phyloP scores from a whole-genome alignment of 108 stramenopile genomes.

The Skeletonema tropicum region DNA sequence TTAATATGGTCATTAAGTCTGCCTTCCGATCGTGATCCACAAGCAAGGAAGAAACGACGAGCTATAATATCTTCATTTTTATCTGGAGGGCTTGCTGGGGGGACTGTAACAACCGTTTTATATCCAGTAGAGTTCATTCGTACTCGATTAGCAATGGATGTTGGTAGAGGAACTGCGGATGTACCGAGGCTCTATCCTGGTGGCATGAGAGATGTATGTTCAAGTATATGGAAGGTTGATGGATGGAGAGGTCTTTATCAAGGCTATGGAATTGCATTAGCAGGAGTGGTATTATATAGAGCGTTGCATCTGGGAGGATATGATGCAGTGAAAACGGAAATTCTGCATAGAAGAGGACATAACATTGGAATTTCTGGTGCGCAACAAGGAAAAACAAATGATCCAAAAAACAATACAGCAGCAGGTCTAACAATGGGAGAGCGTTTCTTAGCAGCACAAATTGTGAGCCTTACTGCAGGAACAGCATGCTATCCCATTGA shows the following conservation, averaged over 20 bases:
- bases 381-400: conserved; percentile 21
- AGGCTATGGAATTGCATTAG: conserved; percentile 94
- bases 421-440: conserved; percentile 59
- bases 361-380: conserved; percentile 17
- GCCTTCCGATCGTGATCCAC: conserved; percentile 44
- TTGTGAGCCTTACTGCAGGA: conserved; percentile 87
- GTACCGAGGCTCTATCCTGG: conserved; percentile 58
- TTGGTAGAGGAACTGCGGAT: conserved; percentile 64
- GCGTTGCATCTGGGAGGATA: conserved; percentile 96
- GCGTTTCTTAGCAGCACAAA: conserved; percentile 89
- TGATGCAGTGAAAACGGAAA: conserved; percentile 91
- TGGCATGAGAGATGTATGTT: conserved; percentile 79
- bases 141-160: conserved; percentile 96
- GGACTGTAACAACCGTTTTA: conserved; percentile 90
- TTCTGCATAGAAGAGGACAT: conserved; percentile 46
- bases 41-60: conserved; percentile 51
- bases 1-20: conserved; percentile 39
- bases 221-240: conserved; percentile 68
- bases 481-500: conserved; percentile 98
- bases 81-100: conserved; percentile 96
- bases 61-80: conserved; percentile 72
- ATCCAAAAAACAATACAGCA: conserved; percentile 14
- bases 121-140: conserved; percentile 97
- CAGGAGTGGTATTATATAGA: conserved; percentile 94
- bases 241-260: conserved; percentile 95